phyloP scores from a whole-genome alignment of 148 eudicot species.

The Limonium bicolor region DNA sequence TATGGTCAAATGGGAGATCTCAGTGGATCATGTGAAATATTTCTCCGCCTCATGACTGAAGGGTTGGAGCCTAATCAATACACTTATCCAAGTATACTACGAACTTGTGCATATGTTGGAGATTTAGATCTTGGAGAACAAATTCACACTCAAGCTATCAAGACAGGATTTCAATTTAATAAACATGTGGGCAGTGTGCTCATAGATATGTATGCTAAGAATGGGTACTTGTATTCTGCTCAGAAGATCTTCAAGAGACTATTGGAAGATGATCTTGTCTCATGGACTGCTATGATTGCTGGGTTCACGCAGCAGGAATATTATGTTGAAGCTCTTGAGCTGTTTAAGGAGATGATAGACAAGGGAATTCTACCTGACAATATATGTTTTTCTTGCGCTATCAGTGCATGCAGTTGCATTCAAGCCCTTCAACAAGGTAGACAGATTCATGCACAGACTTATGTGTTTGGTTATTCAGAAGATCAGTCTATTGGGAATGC shows the following conservation, averaged over 20 bases:
- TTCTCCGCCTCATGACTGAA: conserved; percentile 43
- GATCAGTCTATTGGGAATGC: conserved; percentile 84
- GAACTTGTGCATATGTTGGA: conserved; percentile 67
- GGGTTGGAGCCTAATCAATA: conserved; percentile 80
- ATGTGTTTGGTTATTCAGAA: conserved; percentile 43
- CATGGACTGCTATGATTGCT: conserved; percentile 88
- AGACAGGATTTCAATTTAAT: conserved; percentile 77
- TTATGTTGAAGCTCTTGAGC: conserved; percentile 54
- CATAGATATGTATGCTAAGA: conserved; percentile 89
- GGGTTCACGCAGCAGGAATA: conserved; percentile 66
- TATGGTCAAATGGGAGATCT: conserved; percentile 68
- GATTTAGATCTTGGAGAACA: conserved; percentile 76
- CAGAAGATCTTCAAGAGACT: conserved; percentile 53
- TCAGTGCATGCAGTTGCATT: conserved; percentile 84
- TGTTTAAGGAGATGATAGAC: conserved; percentile 62
- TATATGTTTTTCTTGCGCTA: conserved; percentile 77
- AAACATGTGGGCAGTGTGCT: conserved; percentile 74
- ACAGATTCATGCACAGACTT: conserved; percentile 75
- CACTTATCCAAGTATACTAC: conserved; percentile 81
- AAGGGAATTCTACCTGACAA: conserved; percentile 53
- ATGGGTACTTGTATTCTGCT: conserved; percentile 48
- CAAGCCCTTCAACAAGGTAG: conserved; percentile 68
- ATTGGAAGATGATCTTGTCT: conserved; percentile 55
- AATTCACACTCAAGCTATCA: conserved; percentile 66
- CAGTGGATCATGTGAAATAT: conserved; percentile 34